Evolutionary conservation across 257 asterid genomes (phyloP), one percentile per base, ranked within the genome.

Genomic region (Orobanche coerulescens): DNA sequence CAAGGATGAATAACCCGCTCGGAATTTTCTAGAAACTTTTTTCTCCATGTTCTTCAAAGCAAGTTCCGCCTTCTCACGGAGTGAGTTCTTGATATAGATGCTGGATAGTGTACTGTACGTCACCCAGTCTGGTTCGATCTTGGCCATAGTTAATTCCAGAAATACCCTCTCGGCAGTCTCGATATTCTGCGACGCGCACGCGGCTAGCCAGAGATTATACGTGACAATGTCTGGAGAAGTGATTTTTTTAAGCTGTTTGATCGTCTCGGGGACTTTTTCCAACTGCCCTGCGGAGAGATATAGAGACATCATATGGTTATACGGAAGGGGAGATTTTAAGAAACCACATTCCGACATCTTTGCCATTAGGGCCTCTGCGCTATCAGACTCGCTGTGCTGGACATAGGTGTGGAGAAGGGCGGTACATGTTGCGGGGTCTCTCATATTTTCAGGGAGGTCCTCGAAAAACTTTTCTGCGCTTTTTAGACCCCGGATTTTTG

Each of bases 361-460:
- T 28, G 80, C 69, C 87, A 93, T 77, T 60, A 93, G 67, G 19
- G 90, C 91, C 78, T 86, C 97, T 0, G 98, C 97, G 61, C 84
- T 84, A 19, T 56, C 72, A 0, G 55, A 20, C 43, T 84, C 86
- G 39, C 83, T 83, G 71, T 80, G 70, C 70, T 80, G 91, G 65
- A 79, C 84, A 53, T 93, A 93, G 65, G 86, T 79, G 78, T 88
- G 97, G 66, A 93, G 95, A 79, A 93, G 98, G 37, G 97, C 80
- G 63, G 79, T 78, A 53, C 86, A 89, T 8, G 97, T 86, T 11
- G 86, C 70, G 19, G 85, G 78, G 63, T 81, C 91, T 72, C 77
- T 82, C 97, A 79, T 79, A 20, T 74, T 72, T 23, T 82, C 91
- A 5, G 97, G 95, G 54, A 92, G 86, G 58, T 92, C 98, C 58